Evolutionary conservation across 2,329 filamentous ascomycete species (phyloP).

Genomic region (Arthroderma uncinatum): DNA sequence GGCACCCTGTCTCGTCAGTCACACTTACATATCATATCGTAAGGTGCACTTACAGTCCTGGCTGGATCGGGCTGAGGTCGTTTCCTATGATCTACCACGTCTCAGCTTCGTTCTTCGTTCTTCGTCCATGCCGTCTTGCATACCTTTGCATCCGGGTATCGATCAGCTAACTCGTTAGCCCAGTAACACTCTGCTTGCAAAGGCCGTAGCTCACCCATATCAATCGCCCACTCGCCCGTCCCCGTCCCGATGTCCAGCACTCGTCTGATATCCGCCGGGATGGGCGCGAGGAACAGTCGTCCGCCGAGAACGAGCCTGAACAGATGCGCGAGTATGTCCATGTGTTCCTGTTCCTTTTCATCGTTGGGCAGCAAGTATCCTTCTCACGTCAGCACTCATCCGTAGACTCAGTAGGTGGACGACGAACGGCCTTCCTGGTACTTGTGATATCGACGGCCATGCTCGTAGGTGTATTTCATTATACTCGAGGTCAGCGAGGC

Average conservation of each 20-base stretch:
- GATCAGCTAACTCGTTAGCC: background rate
- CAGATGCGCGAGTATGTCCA: conserved; percentile 29
- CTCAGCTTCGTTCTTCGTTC: background rate
- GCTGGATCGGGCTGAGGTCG: conserved; percentile 15
- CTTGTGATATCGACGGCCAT: conserved; percentile 6
- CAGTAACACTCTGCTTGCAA: background rate
- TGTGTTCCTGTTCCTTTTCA: conserved; percentile 26
- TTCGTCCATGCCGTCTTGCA: background rate
- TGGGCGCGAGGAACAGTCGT: conserved; percentile 28
- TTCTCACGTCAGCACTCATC: background rate
- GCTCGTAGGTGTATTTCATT: conserved; percentile 7
- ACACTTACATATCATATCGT: conserved; percentile 11
- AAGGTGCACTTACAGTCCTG: conserved; percentile 13
- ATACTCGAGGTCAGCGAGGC: conserved; percentile 12
- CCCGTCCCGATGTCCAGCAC: conserved; percentile 46
- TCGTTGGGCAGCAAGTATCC: conserved; percentile 28
- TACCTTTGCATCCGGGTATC: background rate
- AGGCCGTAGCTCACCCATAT: conserved; percentile 16
- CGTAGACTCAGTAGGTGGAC: background rate
- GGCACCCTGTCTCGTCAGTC: conserved; percentile 37
- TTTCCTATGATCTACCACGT: conserved; percentile 12
- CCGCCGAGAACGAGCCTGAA: conserved; percentile 28
- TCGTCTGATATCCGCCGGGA: conserved; percentile 26
- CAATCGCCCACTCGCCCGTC: conserved; percentile 33
- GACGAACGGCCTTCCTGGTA: conserved; percentile 6